Percentiles rank a stretch among this genome's conserved stretches.
Evolutionary conservation across 2,329 filamentous ascomycete species (phyloP).

Genomic region (Rutstroemia sp.): DNA sequence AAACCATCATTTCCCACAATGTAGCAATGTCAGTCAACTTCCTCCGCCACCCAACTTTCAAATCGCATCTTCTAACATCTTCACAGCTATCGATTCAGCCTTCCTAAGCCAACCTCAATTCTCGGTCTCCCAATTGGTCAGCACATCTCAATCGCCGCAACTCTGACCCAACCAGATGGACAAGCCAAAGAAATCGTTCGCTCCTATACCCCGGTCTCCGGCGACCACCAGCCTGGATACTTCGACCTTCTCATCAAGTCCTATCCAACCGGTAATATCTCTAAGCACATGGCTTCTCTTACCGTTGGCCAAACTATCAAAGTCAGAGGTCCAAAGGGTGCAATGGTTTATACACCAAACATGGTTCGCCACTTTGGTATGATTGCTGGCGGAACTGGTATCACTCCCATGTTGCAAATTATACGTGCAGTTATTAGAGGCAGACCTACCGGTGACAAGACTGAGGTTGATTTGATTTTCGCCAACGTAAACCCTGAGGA

Average conservation of each 20-base stretch:
- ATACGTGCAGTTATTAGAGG: constrained; percentile 84
- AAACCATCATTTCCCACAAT: constrained; percentile 95
- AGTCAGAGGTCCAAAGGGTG: constrained; percentile 90
- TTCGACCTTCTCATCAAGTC: constrained; percentile 98
- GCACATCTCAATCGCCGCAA: constrained; percentile 92
- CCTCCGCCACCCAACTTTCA: background rate
- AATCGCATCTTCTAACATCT: background rate
- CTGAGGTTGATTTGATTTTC: constrained; percentile 90
- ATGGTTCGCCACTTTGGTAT: constrained; percentile 96
- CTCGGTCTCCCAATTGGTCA: constrained; percentile 97
- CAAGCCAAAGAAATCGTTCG: constrained; percentile 76
- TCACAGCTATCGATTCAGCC: constrained; percentile 81
- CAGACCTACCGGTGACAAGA: constrained; percentile 70
- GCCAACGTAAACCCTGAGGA: constrained; percentile 92
- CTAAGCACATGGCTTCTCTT: constrained; percentile 79
- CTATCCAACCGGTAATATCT: constrained; percentile 96
- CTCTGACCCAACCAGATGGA: constrained; percentile 58
- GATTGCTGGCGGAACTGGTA: constrained; percentile 95
- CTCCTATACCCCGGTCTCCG: constrained; percentile 88
- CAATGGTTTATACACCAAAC: constrained; percentile 95
- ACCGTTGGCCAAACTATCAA: constrained; percentile 81
- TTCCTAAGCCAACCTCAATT: constrained; percentile 70
- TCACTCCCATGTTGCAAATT: constrained; percentile 97
- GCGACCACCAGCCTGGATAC: constrained; percentile 81
- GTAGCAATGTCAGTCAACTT: constrained; percentile 68